Base-by-base conservation (phyloP, 2,329 filamentous ascomycete genomes). In the Parascedosporium putredinis region DNA sequence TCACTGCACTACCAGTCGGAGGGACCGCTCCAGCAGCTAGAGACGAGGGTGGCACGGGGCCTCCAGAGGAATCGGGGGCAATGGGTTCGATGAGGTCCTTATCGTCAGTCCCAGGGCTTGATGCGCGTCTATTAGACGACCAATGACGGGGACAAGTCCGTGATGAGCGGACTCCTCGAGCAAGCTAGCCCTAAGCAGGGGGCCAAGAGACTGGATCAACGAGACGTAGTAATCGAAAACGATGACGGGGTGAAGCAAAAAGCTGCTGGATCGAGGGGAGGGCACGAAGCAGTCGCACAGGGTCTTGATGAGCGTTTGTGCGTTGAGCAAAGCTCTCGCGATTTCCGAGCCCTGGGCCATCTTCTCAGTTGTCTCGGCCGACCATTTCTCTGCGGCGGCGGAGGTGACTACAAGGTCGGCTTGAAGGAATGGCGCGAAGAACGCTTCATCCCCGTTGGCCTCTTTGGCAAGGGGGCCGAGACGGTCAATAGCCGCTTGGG, bases 91-190 rank as follows among this genome's bases (percentile, higher is more conserved):
- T 16, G 9, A 25, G n/a, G 8, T 43, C 47, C n/a, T 42, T 38
- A 14, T 47, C 42, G 8, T 46, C 34, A 9, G 49, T 14, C 8
- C 27, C 43, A 12, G 43, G 18, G 16, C 38, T 20, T 8, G 33
- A 23, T 12, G 49, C 29, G 23, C 44, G 49, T 16, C 49, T 45
- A 23, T 45, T 50, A n/a, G 49, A 45, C 10, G 43, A 70, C 83
- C 83, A 86, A 52, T 81, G 72, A 33, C 81, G 75, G 1, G 91
- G 88, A 95, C 83, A 48, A 78, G 74, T 47, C 79, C 82, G 55
- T 85, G 78, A 42, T 96, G 71, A 1, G 83, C 71, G 31, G 90
- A 85, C 55, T 94, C 86, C 64, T 98, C 91, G 64, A 83, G 84
- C n/a, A 95, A 75, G 52, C 88, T 86, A 48, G 84, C 83, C 38